Evolutionary conservation across 2,329 filamentous ascomycete species (phyloP).

Genomic region (Pleurostoma richardsiae): DNA sequence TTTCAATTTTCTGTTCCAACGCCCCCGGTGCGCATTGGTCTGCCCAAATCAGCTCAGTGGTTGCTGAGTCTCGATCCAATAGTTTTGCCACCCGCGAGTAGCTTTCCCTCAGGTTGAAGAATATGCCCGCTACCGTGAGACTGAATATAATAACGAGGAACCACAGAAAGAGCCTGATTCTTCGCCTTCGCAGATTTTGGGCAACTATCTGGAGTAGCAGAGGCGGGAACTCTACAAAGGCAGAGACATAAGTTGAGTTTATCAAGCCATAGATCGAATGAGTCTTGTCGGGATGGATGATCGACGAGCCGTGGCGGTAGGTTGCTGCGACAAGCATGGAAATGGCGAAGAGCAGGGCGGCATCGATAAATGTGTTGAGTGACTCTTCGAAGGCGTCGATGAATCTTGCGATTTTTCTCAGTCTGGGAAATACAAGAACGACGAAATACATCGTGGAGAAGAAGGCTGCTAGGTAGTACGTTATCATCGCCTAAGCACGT

Average conservation of each 20-base stretch:
- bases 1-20: background rate
- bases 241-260: constrained; percentile 6
- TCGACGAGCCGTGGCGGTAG: constrained; percentile 4
- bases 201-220: constrained; percentile 8
- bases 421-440: background rate
- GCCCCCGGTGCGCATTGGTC: constrained; percentile 3
- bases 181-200: constrained; percentile 8
- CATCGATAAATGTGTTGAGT: background rate
- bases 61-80: background rate
- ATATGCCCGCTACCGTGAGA: constrained; percentile 11
- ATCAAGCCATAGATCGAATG: constrained; percentile 8
- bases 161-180: constrained; percentile 15
- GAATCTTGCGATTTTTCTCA: background rate
- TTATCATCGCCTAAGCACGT: constrained; percentile 5
- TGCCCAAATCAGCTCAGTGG: constrained; percentile 3
- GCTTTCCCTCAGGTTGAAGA: background rate
- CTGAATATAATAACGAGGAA: constrained; percentile 9
- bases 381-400: constrained; percentile 1
- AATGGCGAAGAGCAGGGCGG: constrained; percentile 8
- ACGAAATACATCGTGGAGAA: constrained; percentile 9
- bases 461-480: constrained; percentile 7
- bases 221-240: constrained; percentile 6
- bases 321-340: constrained; percentile 8
- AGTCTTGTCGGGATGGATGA: constrained; percentile 4
- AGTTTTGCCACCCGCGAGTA: background rate